phyloP scores from a whole-genome alignment of 768 basidiomycete genomes.

The Russula abietina region DNA sequence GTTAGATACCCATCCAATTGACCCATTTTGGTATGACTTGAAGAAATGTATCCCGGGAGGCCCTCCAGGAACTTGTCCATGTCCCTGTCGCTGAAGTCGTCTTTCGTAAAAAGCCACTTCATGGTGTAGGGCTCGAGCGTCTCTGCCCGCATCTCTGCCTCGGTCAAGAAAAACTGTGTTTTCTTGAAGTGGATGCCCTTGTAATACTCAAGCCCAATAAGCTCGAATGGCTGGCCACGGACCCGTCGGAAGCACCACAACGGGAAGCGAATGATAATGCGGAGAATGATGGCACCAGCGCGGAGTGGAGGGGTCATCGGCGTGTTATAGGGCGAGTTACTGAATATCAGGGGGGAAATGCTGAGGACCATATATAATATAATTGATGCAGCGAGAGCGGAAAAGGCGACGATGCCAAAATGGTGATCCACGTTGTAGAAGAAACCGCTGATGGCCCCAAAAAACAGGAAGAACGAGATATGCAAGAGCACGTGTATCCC shows the following conservation, averaged over 20 bases:
- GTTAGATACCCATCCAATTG: not conserved
- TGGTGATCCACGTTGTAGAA: not conserved
- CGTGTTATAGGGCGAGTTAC: constrained; percentile 15
- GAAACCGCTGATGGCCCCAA: constrained; percentile 11
- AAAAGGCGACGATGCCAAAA: not conserved
- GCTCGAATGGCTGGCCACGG: not conserved
- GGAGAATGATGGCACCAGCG: not conserved
- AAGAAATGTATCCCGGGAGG: constrained; percentile 15
- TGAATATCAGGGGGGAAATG: constrained; percentile 8
- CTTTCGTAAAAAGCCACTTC: constrained; percentile 8
- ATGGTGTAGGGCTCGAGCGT: constrained; percentile 8
- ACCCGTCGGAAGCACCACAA: not conserved
- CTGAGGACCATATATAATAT: constrained; percentile 8
- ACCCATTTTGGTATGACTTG: not conserved
- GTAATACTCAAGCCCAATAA: not conserved
- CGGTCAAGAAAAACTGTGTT: not conserved
- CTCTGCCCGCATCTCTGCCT: not conserved
- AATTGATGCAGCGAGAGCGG: not conserved
- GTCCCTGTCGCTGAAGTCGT: constrained; percentile 13
- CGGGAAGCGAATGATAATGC: not conserved
- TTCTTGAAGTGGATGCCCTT: constrained; percentile 6
- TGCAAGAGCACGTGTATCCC: constrained; percentile 13
- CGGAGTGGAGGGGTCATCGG: constrained; percentile 4
- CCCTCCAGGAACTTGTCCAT: constrained; percentile 15
- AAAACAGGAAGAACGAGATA: constrained; percentile 13